Conservation (phyloP, 2,329 filamentous ascomycete species). For the Aspergillus aculeatus region DNA sequence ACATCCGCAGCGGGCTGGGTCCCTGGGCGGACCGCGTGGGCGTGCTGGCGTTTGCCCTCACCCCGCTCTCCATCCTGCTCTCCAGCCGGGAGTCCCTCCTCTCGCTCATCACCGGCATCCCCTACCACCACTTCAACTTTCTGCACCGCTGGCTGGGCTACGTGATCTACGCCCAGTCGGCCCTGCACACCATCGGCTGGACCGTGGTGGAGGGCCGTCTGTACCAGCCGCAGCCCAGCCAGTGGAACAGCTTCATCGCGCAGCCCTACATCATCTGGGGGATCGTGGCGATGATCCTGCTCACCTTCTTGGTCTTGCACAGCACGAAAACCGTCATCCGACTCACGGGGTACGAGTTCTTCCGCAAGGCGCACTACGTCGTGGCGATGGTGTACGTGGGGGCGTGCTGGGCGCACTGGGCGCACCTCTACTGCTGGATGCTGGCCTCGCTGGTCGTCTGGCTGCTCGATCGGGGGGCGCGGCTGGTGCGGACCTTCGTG, state of each 20-base stretch:
- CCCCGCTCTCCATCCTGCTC: constrained; percentile 67
- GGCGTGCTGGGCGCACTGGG: constrained; percentile 74
- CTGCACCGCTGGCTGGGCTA: constrained; percentile 74
- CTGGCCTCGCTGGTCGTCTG: constrained; percentile 65
- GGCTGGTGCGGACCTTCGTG: constrained; percentile 58
- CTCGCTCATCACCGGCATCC: constrained; percentile 67
- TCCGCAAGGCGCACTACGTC: constrained; percentile 71
- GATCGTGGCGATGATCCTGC: constrained; percentile 64
- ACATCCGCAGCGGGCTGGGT: constrained; percentile 65
- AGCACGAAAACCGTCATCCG: constrained; percentile 61
- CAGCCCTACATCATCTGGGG: constrained; percentile 73
- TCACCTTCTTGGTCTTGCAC: constrained; percentile 61
- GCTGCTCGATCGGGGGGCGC: constrained; percentile 61
- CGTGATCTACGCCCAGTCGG: constrained; percentile 67
- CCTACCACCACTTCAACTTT: constrained; percentile 76
- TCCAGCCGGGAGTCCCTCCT: constrained; percentile 69
- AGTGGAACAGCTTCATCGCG: constrained; percentile 57
- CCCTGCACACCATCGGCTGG: constrained; percentile 71
- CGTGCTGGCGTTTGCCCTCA: constrained; percentile 70
- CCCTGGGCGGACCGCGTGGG: constrained; percentile 69
- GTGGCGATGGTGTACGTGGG: constrained; percentile 73
- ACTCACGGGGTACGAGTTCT: constrained; percentile 72
- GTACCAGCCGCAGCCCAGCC: constrained; percentile 69
- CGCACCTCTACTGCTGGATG: constrained; percentile 65
- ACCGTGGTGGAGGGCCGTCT: constrained; percentile 63